Percentiles rank a stretch among this genome's conserved stretches.
phyloP scores from a whole-genome alignment of 495 filamentous ascomycete genomes.

The Filosporella fistucella region DNA sequence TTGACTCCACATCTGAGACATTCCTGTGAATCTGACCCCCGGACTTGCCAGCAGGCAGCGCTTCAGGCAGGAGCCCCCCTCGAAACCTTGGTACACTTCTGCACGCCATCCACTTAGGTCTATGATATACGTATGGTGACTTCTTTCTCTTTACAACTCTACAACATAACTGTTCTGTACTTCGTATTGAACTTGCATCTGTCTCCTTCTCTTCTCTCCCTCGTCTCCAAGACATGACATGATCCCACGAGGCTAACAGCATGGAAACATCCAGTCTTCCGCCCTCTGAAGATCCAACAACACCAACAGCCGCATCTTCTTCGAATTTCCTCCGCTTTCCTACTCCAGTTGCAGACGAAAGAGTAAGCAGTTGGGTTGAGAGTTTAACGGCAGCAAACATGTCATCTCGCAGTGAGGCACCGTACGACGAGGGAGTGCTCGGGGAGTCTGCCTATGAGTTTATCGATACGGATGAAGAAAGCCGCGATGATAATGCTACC shows the following conservation, averaged over 20 bases:
- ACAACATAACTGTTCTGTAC: too few species aligned
- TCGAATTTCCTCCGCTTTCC: slow-evolving; percentile 40
- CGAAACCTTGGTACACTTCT: slow-evolving; percentile 6
- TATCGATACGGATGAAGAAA: slow-evolving; percentile 40
- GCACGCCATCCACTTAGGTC: slow-evolving; percentile 6
- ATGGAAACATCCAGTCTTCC: slow-evolving; percentile 18
- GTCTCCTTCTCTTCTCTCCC: background rate
- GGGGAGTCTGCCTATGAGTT: slow-evolving; percentile 56
- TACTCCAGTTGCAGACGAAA: slow-evolving; percentile 38
- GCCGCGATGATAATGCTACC: slow-evolving; percentile 40
- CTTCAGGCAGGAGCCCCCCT: slow-evolving; percentile 4
- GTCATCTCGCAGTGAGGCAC: slow-evolving; percentile 33
- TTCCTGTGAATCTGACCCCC: slow-evolving; percentile 3
- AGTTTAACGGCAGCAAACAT: slow-evolving; percentile 44
- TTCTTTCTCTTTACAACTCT: too few species aligned
- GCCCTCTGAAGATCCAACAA: slow-evolving; percentile 3
- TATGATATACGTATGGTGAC: too few species aligned
- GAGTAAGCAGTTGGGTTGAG: slow-evolving; percentile 47
- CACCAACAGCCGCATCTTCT: slow-evolving; percentile 5
- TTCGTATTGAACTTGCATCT: too few species aligned
- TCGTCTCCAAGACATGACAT: slow-evolving; percentile 15
- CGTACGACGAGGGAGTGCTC: slow-evolving; percentile 38
- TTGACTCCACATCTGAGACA: slow-evolving; percentile 9
- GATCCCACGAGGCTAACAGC: slow-evolving; percentile 22
- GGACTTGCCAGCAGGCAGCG: slow-evolving; percentile 7